Base-by-base conservation (phyloP, 2,329 filamentous ascomycete genomes). In the Chaetomium sp. region DNA sequence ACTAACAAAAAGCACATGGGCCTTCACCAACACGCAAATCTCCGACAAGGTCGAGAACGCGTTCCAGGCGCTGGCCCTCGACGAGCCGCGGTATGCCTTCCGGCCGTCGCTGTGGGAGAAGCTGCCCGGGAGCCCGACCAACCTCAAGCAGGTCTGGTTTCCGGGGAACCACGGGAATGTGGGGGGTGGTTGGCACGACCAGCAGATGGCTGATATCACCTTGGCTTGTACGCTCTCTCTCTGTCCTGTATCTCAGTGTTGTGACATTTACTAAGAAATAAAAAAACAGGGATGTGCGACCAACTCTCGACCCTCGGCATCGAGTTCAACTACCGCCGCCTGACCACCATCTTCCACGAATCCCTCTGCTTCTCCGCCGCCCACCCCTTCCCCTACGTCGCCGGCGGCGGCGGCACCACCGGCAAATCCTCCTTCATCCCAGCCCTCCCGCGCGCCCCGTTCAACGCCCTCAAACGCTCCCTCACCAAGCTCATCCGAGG, bases 131-230 rank as follows among this genome's bases (percentile, higher is more conserved):
- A 68, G 66, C 59, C 56, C 56, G 43, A 70, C 69, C 0, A 60
- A 65, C 32, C 62, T 71, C 5, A 66, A 65, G 57, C 69, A 71
- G 61, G 67, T 69, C 11, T 81, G 79, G 79, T 87, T 87, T 64
- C 79, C 82, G 0, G 83, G 83, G 9, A 77, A 76, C 52, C 84
- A 87, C 64, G 79, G 78, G 7, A 81, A 85, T 59, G 79, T 84
- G 42, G 82, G 82, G 27, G 82, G 82, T 32, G 82, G 82, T 1
- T 84, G 79, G 79, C 52, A 62, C 37, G 69, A 71, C 49, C 69
- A 71, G 61, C 66, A 68, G 55, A 62, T 69, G 0, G 64, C 67
- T 33, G 62, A 67, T 43, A 66, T 70, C 10, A 63, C 68, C 1
- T 62, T 71, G 3, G 67, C 69, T 1, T 71, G 69, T 67, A 43